Evolutionary conservation across 2,329 filamentous ascomycete genomes (phyloP), one percentile per base, ranked within the genome.

Genomic region (Pseudovirgaria hyperparasitica): DNA sequence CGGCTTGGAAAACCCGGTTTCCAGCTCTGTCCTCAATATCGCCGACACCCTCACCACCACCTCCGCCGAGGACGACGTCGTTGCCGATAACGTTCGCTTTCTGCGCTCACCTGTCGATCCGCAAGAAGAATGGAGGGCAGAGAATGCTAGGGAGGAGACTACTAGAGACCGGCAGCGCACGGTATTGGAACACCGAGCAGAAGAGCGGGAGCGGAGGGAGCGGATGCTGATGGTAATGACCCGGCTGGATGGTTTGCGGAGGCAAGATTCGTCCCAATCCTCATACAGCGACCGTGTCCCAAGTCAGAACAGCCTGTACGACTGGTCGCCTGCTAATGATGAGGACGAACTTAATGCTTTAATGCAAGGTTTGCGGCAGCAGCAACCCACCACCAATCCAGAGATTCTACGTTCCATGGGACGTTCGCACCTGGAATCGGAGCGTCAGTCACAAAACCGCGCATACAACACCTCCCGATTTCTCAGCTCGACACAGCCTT

Each of bases 241-340:
- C 12, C 43, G 57, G 18, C 52, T 58, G 35, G 53, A 56, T 36
- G 56, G 53, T 26, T n/a, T n/a, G n/a, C 52, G 61, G 28, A 49
- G 63, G 18, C 52, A 62, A 33, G 48, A 54, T 25, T 45, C 57
- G 21, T 38, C 48, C 20, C 34, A 36, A 31, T 19, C 38, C 6
- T 60, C 64, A 22, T 73, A 73, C 39, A 63, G 69, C 32, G 60
- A 66, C 36, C 62, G 63, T 26, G 55, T 64, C 6, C 64, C 69
- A 11, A 61, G 59, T 38, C 49, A 60, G 34, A 67, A 70, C 39
- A 62, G 55, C 28, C 50, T 73, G 22, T 73, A 74, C 47, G 69
- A 72, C 44, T 74, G 70, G 70, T 67, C 68, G 18, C 69, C 69
- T 7, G 57, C 57, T 6, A 44, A 40, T 20, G 45, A 46, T 28